Evolutionary conservation across 2,329 filamentous ascomycete species (phyloP).

Genomic region (Sporothrix brasiliensis): DNA sequence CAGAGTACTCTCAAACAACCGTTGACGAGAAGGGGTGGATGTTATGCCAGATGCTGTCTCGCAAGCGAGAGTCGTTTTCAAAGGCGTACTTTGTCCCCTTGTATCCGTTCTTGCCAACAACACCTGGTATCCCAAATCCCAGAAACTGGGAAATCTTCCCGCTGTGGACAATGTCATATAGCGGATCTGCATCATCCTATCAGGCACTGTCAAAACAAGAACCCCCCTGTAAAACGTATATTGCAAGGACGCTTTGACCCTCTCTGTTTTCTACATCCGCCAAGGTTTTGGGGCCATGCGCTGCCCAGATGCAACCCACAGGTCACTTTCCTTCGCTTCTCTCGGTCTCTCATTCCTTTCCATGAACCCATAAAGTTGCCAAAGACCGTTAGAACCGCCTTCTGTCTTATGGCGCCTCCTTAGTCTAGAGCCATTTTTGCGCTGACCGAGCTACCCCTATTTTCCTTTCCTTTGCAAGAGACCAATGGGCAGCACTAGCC

Average conservation of each 20-base stretch:
- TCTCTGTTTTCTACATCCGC: background rate
- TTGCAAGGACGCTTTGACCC: no score
- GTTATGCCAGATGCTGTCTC: background rate
- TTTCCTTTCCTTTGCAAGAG: background rate
- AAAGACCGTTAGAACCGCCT: conserved; percentile 22
- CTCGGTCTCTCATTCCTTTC: background rate
- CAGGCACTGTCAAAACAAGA: background rate
- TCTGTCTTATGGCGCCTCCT: background rate
- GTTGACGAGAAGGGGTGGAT: background rate
- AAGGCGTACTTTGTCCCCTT: background rate
- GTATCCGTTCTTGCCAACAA: background rate
- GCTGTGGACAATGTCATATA: background rate
- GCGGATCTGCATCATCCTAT: conserved; percentile 2
- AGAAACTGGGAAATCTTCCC: conserved; percentile 1
- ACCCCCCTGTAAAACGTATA: background rate
- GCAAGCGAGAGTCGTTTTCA: background rate
- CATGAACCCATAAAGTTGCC: background rate
- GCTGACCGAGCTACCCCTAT: background rate
- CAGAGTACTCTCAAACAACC: background rate
- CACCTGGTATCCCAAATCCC: background rate
- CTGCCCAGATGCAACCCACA: background rate
- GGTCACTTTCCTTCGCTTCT: background rate
- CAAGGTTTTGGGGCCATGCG: conserved; percentile 19
- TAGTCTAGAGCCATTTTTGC: conserved; percentile 9
- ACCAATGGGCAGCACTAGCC: no score